phyloP scores from a whole-genome alignment of 257 asterid species.

The Solanum neorickii region DNA sequence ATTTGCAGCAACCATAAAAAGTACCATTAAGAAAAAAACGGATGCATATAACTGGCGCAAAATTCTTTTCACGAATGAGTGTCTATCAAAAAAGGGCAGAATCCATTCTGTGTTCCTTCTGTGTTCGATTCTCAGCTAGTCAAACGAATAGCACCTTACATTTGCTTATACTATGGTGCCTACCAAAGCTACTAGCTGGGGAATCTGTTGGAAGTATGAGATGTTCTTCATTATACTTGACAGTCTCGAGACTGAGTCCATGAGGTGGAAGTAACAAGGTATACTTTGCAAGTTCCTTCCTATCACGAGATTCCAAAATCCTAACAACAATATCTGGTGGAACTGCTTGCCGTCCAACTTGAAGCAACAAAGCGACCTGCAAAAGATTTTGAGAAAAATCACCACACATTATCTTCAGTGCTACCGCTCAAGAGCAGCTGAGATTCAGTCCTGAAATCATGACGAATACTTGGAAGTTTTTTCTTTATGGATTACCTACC shows the following conservation, averaged over 20 bases:
- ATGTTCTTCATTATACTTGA: conserved; percentile 63
- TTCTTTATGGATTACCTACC: conserved; percentile 27
- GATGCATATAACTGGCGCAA: not conserved
- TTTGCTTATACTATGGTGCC: conserved; percentile 36
- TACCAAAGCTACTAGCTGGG: conserved; percentile 59
- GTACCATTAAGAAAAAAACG: not conserved
- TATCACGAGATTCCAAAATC: conserved; percentile 58
- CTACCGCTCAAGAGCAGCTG: not conserved
- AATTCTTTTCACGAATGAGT: not conserved
- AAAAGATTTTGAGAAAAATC: not conserved
- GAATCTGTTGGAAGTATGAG: conserved; percentile 34
- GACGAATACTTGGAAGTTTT: not conserved
- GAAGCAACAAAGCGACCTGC: conserved; percentile 81
- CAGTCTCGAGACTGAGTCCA: conserved; percentile 44
- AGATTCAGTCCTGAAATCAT: not conserved
- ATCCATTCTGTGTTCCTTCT: not conserved
- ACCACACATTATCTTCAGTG: not conserved
- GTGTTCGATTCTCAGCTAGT: not conserved
- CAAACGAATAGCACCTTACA: conserved; percentile 54
- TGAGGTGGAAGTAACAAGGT: conserved; percentile 63
- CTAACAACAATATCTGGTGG: conserved; percentile 48
- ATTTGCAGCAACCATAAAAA: not conserved
- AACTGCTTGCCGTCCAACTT: conserved; percentile 82
- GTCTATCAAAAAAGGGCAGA: not conserved
- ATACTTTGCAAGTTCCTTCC: conserved; percentile 76